Conservation (phyloP, 1,139 yeast genomes). For the Taphrina populina region DNA sequence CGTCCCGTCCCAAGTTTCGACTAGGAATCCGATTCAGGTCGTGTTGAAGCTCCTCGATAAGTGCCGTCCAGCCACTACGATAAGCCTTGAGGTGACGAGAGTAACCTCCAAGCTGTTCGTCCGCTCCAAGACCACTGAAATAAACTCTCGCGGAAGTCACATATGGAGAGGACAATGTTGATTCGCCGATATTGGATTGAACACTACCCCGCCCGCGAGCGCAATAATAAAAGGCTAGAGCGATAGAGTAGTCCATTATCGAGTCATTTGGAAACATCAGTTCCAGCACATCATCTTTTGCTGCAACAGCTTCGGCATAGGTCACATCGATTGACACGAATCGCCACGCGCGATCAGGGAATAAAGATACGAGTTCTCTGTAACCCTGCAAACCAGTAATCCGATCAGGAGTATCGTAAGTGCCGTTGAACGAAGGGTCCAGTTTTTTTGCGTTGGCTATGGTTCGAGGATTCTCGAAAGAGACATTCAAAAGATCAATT, state of each 20-base stretch:
- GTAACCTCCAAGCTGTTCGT: constrained; percentile 91
- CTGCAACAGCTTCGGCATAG: constrained; percentile 60
- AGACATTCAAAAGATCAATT: constrained; percentile 85
- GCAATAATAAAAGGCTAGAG: constrained; percentile 92
- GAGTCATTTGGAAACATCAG: constrained; percentile 81
- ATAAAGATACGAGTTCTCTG: constrained; percentile 42
- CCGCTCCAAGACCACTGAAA: constrained; percentile 95
- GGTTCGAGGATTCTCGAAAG: constrained; percentile 84
- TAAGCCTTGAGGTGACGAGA: constrained; percentile 61
- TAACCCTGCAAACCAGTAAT: constrained; percentile 65
- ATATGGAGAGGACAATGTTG: constrained; percentile 46
- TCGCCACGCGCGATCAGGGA: constrained; percentile 46
- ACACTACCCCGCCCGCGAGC: constrained; percentile 55
- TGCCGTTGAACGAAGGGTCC: constrained; percentile 3
- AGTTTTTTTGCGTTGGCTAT: constrained; percentile 2
- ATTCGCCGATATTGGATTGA: constrained; percentile 22
- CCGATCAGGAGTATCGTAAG: constrained; percentile 74
- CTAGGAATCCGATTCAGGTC: constrained; percentile 74
- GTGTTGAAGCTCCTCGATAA: constrained; percentile 57
- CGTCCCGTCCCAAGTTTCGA: constrained; percentile 87
- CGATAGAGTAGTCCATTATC: constrained; percentile 93
- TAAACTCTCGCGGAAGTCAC: constrained; percentile 64
- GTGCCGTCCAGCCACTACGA: constrained; percentile 44
- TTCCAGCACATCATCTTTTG: constrained; percentile 55
- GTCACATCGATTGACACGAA: constrained; percentile 69